Percentiles rank a stretch among this genome's conserved stretches.
Evolutionary conservation across 345 rosid species (phyloP).

Genomic region (Hirschfeldia incana): DNA sequence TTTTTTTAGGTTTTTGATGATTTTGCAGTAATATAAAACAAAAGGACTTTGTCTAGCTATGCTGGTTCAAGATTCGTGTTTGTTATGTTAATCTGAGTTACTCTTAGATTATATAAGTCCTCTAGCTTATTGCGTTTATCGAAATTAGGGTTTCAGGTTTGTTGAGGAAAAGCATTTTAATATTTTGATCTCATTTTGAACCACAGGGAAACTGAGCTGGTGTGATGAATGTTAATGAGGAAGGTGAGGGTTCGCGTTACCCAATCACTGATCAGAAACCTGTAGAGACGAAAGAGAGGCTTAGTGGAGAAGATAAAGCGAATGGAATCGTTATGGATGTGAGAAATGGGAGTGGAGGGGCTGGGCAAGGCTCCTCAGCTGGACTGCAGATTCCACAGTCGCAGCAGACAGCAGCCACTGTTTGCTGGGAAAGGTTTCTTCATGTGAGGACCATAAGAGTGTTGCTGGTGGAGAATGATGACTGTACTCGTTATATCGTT

Average conservation of each 20-base stretch:
- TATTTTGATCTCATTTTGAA: constrained; percentile 31
- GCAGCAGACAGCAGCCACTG: constrained; percentile 47
- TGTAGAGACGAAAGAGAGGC: constrained; percentile 32
- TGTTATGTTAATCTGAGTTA: constrained; percentile 11
- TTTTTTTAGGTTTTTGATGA: constrained; percentile 14
- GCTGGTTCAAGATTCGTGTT: not conserved
- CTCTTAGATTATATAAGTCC: not conserved
- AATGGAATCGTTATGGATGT: constrained; percentile 40
- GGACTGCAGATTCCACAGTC: constrained; percentile 47
- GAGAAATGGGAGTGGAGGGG: constrained; percentile 42
- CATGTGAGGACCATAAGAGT: constrained; percentile 64
- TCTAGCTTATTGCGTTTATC: not conserved
- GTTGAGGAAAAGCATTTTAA: not conserved
- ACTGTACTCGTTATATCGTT: constrained; percentile 77
- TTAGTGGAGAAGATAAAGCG: constrained; percentile 39
- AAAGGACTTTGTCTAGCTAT: not conserved
- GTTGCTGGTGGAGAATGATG: constrained; percentile 77
- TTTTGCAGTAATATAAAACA: not conserved
- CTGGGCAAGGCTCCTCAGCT: constrained; percentile 41
- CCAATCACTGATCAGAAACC: constrained; percentile 31
- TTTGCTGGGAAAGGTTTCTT: constrained; percentile 82
- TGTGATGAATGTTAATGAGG: constrained; percentile 56
- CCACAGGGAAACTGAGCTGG: constrained; percentile 44
- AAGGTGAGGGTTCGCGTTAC: constrained; percentile 43
- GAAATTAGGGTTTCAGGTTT: constrained; percentile 43